Percentiles rank a stretch among this genome's conserved stretches.
Conservation (phyloP, 2,329 filamentous ascomycete genomes). For the Periconia sp. region DNA sequence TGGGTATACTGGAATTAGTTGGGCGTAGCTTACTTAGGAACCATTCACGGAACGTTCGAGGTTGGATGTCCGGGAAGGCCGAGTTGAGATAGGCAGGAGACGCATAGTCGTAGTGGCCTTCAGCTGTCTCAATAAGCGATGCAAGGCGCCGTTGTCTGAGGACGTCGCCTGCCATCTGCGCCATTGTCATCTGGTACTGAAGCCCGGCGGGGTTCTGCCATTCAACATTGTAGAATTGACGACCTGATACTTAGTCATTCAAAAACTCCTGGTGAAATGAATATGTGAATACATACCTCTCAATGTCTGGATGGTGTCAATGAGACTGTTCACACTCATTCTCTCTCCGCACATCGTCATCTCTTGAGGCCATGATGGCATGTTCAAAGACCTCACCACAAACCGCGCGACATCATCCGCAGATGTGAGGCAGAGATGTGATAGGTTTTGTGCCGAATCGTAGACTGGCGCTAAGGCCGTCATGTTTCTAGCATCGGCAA, state of each 20-base stretch:
- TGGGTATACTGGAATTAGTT: no score
- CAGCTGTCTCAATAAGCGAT: constrained; percentile 70
- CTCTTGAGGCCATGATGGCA: constrained; percentile 70
- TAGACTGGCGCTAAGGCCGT: constrained; percentile 66
- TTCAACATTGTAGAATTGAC: constrained; percentile 40
- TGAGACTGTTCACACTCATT: constrained; percentile 65
- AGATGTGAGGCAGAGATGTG: constrained; percentile 68
- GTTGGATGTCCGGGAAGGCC: constrained; percentile 44
- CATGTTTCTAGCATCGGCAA: constrained; percentile 66
- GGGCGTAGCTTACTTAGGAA: constrained; percentile 27
- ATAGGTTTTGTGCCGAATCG: constrained; percentile 54
- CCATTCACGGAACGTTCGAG: constrained; percentile 48
- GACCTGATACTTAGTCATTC: constrained; percentile 29
- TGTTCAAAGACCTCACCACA: constrained; percentile 70
- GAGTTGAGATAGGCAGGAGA: constrained; percentile 64
- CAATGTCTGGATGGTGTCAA: constrained; percentile 55
- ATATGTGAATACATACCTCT: constrained; percentile 26
- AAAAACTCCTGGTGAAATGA: background rate
- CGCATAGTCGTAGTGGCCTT: constrained; percentile 70
- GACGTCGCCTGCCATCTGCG: constrained; percentile 38
- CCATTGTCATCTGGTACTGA: constrained; percentile 56
- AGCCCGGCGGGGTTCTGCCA: constrained; percentile 56
- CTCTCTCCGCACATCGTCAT: constrained; percentile 73
- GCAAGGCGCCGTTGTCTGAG: constrained; percentile 55
- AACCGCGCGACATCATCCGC: constrained; percentile 74